A percentile compares a stretch with the other conserved stretches of the same genome.
Conservation (phyloP, 306 rosid genomes). For the Malus orientalis region DNA sequence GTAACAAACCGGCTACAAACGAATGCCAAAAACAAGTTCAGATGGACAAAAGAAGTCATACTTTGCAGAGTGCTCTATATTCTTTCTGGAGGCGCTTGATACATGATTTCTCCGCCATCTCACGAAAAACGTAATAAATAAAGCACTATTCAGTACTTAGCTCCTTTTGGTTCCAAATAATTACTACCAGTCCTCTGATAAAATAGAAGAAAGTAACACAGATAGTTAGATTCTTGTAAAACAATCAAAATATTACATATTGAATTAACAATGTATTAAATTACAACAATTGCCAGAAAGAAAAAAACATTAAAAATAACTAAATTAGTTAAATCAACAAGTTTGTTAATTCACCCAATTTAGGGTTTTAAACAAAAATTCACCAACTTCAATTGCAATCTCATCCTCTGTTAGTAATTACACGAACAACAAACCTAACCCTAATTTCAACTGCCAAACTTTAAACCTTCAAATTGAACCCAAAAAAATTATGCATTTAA, state of each 20-base stretch:
- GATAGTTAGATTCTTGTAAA: background rate
- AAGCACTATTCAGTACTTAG: background rate
- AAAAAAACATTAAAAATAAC: background rate
- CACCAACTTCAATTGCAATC: background rate
- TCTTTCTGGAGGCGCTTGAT: conserved; percentile 95
- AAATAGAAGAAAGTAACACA: background rate
- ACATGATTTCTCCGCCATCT: conserved; percentile 92
- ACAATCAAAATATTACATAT: background rate
- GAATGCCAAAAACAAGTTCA: conserved; percentile 1
- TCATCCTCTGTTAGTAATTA: background rate
- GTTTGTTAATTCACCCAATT: background rate
- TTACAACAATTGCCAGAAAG: background rate
- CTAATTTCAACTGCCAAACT: background rate
- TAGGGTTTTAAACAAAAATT: background rate
- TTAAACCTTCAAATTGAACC: background rate
- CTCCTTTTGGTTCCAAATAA: conserved; percentile 8
- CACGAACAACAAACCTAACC: background rate
- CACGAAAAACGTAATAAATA: conserved; percentile 19
- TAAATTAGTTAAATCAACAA: background rate
- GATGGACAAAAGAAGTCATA: conserved; percentile 22
- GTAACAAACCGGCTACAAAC: background rate
- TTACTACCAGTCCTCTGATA: conserved; percentile 19
- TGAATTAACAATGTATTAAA: background rate
- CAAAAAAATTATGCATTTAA: background rate
- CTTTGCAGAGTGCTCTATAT: conserved; percentile 98